A percentile compares a stretch with the other conserved stretches of the same genome.
phyloP scores from a whole-genome alignment of 2,329 filamentous ascomycete species.

The Thelonectria rubi region DNA sequence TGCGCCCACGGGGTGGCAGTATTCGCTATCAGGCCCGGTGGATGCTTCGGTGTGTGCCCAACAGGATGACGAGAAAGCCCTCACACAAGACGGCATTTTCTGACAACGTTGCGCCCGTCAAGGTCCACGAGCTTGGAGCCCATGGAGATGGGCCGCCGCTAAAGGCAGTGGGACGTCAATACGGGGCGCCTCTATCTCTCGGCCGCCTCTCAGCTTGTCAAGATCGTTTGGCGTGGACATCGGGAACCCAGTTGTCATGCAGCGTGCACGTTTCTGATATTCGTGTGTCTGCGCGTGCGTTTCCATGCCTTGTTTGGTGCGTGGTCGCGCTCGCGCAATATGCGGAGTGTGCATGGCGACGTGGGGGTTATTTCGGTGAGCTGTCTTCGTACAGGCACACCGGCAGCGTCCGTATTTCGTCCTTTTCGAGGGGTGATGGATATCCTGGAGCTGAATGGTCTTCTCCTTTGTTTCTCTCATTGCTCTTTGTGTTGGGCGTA shows the following conservation, averaged over 20 bases:
- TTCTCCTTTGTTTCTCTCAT: not conserved
- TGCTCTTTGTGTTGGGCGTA: not conserved
- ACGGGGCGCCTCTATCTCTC: constrained; percentile 17
- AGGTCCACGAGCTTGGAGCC: constrained; percentile 4
- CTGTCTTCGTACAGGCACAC: constrained; percentile 16
- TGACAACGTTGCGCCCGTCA: constrained; percentile 19
- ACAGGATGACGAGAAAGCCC: constrained; percentile 25
- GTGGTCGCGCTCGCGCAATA: not conserved
- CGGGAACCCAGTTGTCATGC: constrained; percentile 4
- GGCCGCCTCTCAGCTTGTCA: constrained; percentile 3
- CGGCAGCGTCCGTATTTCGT: constrained; percentile 2
- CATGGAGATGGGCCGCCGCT: constrained; percentile 13
- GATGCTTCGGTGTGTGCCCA: constrained; percentile 30
- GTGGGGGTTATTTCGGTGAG: constrained; percentile 24
- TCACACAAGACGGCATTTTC: constrained; percentile 17
- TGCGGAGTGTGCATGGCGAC: constrained; percentile 11
- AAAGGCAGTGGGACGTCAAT: constrained; percentile 14
- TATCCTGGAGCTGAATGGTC: not conserved
- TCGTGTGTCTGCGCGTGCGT: constrained; percentile 13
- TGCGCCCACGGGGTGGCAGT: constrained; percentile 7
- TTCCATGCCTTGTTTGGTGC: constrained; percentile 14
- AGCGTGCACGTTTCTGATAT: constrained; percentile 5
- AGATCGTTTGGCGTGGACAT: constrained; percentile 9
- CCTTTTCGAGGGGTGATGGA: not conserved
- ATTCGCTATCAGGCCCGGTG: constrained; percentile 30